Base-by-base conservation (phyloP, 208 protist genomes). In the Acanthamoeba healyi region DNA sequence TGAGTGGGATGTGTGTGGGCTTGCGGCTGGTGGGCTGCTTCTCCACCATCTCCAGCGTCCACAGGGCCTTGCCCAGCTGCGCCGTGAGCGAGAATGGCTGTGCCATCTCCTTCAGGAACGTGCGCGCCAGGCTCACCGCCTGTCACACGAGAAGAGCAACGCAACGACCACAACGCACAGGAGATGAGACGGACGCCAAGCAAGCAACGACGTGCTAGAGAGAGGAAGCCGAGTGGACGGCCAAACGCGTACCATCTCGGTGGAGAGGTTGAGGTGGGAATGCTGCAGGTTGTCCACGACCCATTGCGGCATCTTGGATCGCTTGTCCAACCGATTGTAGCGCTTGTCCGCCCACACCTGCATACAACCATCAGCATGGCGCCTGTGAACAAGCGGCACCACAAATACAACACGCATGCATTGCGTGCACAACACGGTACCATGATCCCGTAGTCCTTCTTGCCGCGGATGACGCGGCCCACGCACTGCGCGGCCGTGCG, bases 401-500 rank as follows among this genome's bases (percentile, higher is more conserved):
- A 49, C 42, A 94, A 10, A 58, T 51, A 29, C 22, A 24, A 17
- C 51, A 22, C 29, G 46, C 51, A 44, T 14, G 26, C 38, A 88
- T 92, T 38, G 99, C 7, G 26, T 2, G 63, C 7, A 26, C 54
- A 61, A 46, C n/a, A n/a, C n/a, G 99, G 98, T 22, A 99, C 97
- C 99, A 99, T 99, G 94, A 99, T 98, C 22, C 99, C 99, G 95
- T 99, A 99, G 96, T 99, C 99, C 5, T 98, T 99, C 94, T 99
- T 99, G 95, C 99, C 99, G 89, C 99, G 97, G 58, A 99, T 98
- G 72, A 99, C 99, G 72, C 99, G 98, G 0, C 99, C 99, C 19
- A 99, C 99, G 96, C 99, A 99, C 98, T 99, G 99, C n/a, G 99
- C 98, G 0, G 99, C 99, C 94, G 99, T 98, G 65, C 99, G 97